Base-by-base conservation (phyloP, 208 protist genomes). In the Tritrichomonas musculus region DNA sequence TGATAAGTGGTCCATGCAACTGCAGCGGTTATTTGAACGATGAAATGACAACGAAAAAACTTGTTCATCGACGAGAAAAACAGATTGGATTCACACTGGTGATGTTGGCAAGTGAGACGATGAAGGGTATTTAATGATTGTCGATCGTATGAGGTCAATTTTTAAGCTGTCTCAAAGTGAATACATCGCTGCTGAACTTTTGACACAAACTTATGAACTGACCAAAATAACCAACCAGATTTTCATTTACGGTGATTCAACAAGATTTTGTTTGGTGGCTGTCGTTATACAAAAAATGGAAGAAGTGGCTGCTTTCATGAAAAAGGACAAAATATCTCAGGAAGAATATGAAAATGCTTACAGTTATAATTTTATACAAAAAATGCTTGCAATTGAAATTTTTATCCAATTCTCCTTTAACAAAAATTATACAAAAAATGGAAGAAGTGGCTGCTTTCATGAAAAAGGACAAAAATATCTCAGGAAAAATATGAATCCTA, bases 81-180 rank as follows among this genome's bases (percentile, higher is more conserved):
- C 22, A n/a, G 4, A 5, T 60, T 92, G 82, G 88, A 72, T 92
- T 30, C 36, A 69, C 1, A 92, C 88, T 69, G 88, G 88, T 49
- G 88, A 92, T 27, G 57, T 92, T 27, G 88, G 55, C 3, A 64
- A 69, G 72, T 72, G 50, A 39, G 57, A 92, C 27, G 20, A 47
- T 9, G 25, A 92, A 50, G 55, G 55, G 0, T 72, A 64, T 27
- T 39, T 92, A 11, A 33, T 1, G 30, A 96, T 98, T 93, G 97
- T 98, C 93, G 97, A 98, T 93, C 84, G 97, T 41, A 96, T 96
- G 92, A 97, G 97, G 82, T 95, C 97, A 92, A 96, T 97, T 27
- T 98, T 98, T 92, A 98, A 98, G 93, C 92, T 97, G 0, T 94
- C 96, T 11, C 96, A 97, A 92, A 96, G 96, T 50, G 88, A 92